phyloP scores from a whole-genome alignment of 1,139 yeast species.

The Kodamaea sp. region DNA sequence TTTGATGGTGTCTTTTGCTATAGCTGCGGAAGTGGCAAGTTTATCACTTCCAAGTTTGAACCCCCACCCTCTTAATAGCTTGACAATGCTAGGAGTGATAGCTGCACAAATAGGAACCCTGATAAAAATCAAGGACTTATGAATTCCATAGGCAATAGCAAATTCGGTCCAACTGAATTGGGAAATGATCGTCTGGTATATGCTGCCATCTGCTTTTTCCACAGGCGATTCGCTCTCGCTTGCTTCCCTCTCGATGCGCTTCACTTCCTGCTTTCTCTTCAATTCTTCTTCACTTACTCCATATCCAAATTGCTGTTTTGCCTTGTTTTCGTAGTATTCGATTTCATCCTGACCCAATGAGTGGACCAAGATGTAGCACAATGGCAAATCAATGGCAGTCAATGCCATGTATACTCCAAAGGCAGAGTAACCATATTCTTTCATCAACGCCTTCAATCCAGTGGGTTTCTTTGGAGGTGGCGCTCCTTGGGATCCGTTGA shows the following conservation, averaged over 20 bases:
- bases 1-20: slow-evolving; percentile 38
- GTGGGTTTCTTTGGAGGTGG: slow-evolving; percentile 32
- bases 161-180: slow-evolving; percentile 65
- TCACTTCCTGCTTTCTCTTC: slow-evolving; percentile 33
- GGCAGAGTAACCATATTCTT: slow-evolving; percentile 90
- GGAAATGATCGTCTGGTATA: slow-evolving; percentile 31
- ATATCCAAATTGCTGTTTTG: slow-evolving; percentile 60
- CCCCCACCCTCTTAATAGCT: slow-evolving; percentile 70
- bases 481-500: slow-evolving; percentile 5
- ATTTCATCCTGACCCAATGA: slow-evolving; percentile 82
- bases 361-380: slow-evolving; percentile 81
- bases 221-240: slow-evolving; percentile 20
- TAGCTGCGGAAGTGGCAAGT: slow-evolving; percentile 35
- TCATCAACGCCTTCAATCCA: slow-evolving; percentile 69
- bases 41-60: slow-evolving; percentile 67
- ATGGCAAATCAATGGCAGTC: slow-evolving; percentile 74
- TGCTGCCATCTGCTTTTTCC: slow-evolving; percentile 11
- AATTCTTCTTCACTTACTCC: slow-evolving; percentile 48
- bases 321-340: slow-evolving; percentile 61
- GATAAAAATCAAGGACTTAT: slow-evolving; percentile 77
- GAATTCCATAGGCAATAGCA: slow-evolving; percentile 89
- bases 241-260: slow-evolving; percentile 25
- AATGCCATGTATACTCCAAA: slow-evolving; percentile 78
- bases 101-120: slow-evolving; percentile 93
- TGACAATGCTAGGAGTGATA: slow-evolving; percentile 80